A percentile compares a stretch with the other conserved stretches of the same genome.
These are phyloP conservation scores for Fusarium cyanostomum DNA, from an alignment of 2,329 filamentous ascomycete species.

Conservation along the genomic window DNA sequence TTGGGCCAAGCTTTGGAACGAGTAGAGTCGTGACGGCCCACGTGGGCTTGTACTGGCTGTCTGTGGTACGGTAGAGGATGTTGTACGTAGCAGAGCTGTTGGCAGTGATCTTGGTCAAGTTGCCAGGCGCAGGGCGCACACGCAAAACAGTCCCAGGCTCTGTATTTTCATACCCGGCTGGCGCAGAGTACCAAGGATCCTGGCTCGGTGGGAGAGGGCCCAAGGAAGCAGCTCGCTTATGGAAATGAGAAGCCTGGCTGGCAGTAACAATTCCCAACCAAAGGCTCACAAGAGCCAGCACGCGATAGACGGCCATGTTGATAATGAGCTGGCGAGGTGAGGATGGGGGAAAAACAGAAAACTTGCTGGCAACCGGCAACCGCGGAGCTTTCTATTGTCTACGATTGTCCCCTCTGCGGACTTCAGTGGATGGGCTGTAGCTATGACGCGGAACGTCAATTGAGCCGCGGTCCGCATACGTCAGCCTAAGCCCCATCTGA, in stretches of 20 bases:
- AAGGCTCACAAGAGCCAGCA: constrained; percentile 24
- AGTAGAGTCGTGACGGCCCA: constrained; percentile 40
- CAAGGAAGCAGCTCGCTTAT: constrained; percentile 6
- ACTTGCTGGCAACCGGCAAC: background rate
- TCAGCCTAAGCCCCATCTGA: constrained; percentile 1
- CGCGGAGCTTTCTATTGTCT: background rate
- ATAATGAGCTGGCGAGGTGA: background rate
- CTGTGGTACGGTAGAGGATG: constrained; percentile 39
- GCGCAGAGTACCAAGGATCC: constrained; percentile 41
- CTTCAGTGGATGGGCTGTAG: background rate
- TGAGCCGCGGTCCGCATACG: constrained; percentile 3
- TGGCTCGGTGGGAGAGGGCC: constrained; percentile 29
- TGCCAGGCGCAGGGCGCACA: constrained; percentile 36
- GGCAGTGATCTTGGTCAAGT: constrained; percentile 28
- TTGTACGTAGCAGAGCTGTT: constrained; percentile 38
- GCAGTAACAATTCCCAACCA: constrained; percentile 24
- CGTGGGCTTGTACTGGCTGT: constrained; percentile 36
- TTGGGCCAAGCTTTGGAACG: constrained; percentile 27
- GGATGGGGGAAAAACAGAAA: background rate
- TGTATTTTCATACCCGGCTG: constrained; percentile 25
- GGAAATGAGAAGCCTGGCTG: background rate
- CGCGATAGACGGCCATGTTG: constrained; percentile 23
- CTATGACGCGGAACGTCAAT: background rate
- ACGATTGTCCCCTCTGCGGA: too few relatives aligned
- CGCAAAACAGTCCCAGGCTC: constrained; percentile 39